Percentiles rank a stretch among this genome's conserved stretches.
phyloP scores from a whole-genome alignment of 495 filamentous ascomycete genomes.

The Hyaloscypha variabilis region DNA sequence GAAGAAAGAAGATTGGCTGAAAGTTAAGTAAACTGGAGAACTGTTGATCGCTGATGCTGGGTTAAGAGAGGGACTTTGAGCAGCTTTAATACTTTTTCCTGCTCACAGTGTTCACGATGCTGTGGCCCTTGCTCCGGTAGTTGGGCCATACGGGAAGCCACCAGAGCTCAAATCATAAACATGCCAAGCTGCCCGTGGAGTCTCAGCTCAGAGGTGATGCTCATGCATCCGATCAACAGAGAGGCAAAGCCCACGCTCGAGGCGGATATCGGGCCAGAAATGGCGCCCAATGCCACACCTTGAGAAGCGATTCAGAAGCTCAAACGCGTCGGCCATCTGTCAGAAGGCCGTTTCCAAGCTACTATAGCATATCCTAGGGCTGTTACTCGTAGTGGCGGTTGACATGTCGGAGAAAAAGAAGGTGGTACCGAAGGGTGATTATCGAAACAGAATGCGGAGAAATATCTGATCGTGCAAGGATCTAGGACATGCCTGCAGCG shows the following conservation, averaged over 20 bases:
- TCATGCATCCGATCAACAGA: conserved; percentile 1
- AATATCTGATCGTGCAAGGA: conserved; percentile 7
- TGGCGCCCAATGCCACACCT: not conserved
- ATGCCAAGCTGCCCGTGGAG: conserved; percentile 2
- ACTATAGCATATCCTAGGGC: not conserved
- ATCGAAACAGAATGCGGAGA: conserved; percentile 28
- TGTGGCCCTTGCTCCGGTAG: not conserved
- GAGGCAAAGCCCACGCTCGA: not conserved
- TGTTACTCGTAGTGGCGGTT: not conserved
- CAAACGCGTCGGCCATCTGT: conserved; percentile 16
- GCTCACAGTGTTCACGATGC: conserved; percentile 6
- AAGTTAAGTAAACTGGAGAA: conserved; percentile 26
- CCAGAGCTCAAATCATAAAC: conserved; percentile 2
- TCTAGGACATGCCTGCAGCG: not conserved
- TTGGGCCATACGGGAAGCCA: not conserved
- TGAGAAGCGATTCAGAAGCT: not conserved
- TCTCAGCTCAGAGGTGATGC: not conserved
- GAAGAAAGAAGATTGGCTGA: conserved; percentile 19
- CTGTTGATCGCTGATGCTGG: conserved; percentile 32
- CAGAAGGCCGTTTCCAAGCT: conserved; percentile 15
- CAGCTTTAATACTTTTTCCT: conserved; percentile 28
- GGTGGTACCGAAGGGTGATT: conserved; percentile 16
- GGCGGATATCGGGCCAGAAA: not conserved
- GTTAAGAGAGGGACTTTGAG: conserved; percentile 26
- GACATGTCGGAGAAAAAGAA: not conserved